These are phyloP conservation scores for Paramyrothecium roridum DNA, from an alignment of 2,329 filamentous ascomycete species.

Conservation along the genomic window DNA sequence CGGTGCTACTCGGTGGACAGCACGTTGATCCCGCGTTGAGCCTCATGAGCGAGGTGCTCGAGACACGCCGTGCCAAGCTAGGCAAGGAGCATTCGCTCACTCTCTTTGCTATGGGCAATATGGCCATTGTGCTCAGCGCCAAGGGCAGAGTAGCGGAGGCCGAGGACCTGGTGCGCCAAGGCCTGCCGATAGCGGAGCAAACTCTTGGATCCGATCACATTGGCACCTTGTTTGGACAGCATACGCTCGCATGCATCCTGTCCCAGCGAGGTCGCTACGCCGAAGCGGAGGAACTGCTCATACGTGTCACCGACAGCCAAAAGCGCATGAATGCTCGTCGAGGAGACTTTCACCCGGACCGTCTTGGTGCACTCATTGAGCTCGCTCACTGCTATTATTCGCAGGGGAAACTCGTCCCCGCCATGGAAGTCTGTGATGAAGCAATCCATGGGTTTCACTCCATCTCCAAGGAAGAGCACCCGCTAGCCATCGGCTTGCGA, in stretches of 20 bases:
- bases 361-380: slow-evolving; percentile 8
- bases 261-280: not conserved
- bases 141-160: not conserved
- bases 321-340: slow-evolving; percentile 6
- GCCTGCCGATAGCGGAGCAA: slow-evolving; percentile 3
- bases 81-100: slow-evolving; percentile 11
- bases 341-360: slow-evolving; percentile 7
- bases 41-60: slow-evolving; percentile 7
- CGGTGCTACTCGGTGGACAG: not conserved
- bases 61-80: slow-evolving; percentile 1
- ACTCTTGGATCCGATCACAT: slow-evolving; percentile 6
- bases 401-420: slow-evolving; percentile 1
- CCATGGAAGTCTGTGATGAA: not conserved
- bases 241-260: slow-evolving; percentile 8
- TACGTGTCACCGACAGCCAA: slow-evolving; percentile 1
- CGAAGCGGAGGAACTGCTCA: slow-evolving; percentile 3
- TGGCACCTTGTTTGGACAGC: slow-evolving; percentile 7
- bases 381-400: slow-evolving; percentile 8
- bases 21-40: not conserved
- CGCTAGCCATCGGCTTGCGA: not conserved
- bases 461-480: not conserved
- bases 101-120: slow-evolving; percentile 6
- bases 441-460: not conserved
- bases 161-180: not conserved
- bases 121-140: slow-evolving; percentile 7